A percentile compares a stretch with the other conserved stretches of the same genome.
Evolutionary conservation across 345 rosid genomes (phyloP).

Genomic region (Acer negundo): DNA sequence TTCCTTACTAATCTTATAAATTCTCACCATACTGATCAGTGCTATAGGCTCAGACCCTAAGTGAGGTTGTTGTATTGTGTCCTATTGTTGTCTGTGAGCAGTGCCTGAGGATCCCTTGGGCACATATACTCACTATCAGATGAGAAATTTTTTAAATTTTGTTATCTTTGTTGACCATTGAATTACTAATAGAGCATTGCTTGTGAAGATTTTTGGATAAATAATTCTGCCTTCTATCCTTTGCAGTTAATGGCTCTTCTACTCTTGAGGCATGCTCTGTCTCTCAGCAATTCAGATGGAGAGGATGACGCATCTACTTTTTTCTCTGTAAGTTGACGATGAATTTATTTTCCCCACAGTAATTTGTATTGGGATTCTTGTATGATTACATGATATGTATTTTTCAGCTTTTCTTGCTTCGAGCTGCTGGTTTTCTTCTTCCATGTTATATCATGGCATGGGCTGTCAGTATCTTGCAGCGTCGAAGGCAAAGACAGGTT

Average conservation of each 20-base stretch:
- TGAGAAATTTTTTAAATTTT: not conserved
- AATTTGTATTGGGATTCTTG: conserved; percentile 10
- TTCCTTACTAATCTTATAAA: not conserved
- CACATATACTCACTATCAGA: not conserved
- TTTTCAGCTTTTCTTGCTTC: conserved; percentile 83
- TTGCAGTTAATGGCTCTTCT: conserved; percentile 94
- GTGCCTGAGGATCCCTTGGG: not conserved
- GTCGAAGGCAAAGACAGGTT: conserved; percentile 94
- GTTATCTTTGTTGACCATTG: not conserved
- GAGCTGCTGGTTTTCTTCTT: conserved; percentile 92
- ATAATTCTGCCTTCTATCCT: not conserved
- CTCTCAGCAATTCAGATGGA: conserved; percentile 65
- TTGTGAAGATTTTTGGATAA: not conserved
- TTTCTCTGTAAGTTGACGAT: conserved; percentile 67
- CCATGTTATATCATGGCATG: conserved; percentile 99
- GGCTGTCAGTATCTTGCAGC: conserved; percentile 94
- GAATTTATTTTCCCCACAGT: not conserved
- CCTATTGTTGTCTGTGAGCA: not conserved
- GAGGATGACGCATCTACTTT: conserved; percentile 84
- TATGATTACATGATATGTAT: conserved; percentile 15
- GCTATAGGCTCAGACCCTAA: not conserved
- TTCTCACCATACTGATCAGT: not conserved
- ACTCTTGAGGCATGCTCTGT: conserved; percentile 85
- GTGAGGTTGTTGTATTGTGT: not conserved
- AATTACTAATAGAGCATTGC: not conserved